These are phyloP conservation scores for Trichoderma orchidacearum DNA, from an alignment of 495 filamentous ascomycete species.

Conservation along the genomic window DNA sequence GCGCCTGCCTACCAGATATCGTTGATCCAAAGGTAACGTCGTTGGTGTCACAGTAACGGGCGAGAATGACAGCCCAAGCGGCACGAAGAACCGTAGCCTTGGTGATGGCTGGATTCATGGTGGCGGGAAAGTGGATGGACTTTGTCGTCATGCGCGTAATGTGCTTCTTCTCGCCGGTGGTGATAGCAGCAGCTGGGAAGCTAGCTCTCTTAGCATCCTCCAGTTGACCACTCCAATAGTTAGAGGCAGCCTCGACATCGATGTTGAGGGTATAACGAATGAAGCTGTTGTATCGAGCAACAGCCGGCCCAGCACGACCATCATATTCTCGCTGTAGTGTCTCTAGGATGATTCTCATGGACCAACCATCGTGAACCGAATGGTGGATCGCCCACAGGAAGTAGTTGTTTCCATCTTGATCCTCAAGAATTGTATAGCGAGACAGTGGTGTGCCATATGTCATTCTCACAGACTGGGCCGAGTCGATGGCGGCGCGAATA, in stretches of 20 bases:
- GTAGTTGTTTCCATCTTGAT: conserved; percentile 29
- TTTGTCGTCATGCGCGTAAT: background rate
- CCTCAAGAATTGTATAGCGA: conserved; percentile 17
- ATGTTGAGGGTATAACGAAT: background rate
- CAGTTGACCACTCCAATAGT: background rate
- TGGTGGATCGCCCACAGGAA: conserved; percentile 33
- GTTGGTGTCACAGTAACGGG: conserved; percentile 19
- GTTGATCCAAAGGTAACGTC: conserved; percentile 35
- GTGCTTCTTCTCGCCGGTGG: background rate
- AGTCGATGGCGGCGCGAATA: background rate
- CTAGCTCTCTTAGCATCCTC: background rate
- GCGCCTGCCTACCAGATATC: conserved; percentile 31
- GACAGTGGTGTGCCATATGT: conserved; percentile 7
- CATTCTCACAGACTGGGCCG: background rate
- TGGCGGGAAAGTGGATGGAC: conserved; percentile 2
- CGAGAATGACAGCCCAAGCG: conserved; percentile 29
- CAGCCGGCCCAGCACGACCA: background rate
- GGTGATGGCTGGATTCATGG: conserved; percentile 11
- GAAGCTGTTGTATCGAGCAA: background rate
- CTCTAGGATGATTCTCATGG: conserved; percentile 7
- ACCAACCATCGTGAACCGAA: conserved; percentile 27
- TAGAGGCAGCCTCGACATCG: background rate
- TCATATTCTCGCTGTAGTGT: background rate
- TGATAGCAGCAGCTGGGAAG: conserved; percentile 2
- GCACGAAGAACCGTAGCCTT: conserved; percentile 31